Percentiles rank a stretch among this genome's conserved stretches.
These are phyloP conservation scores for Blepharisma japonicum DNA, from an alignment of 73 alveolate species.

Conservation along the genomic window DNA sequence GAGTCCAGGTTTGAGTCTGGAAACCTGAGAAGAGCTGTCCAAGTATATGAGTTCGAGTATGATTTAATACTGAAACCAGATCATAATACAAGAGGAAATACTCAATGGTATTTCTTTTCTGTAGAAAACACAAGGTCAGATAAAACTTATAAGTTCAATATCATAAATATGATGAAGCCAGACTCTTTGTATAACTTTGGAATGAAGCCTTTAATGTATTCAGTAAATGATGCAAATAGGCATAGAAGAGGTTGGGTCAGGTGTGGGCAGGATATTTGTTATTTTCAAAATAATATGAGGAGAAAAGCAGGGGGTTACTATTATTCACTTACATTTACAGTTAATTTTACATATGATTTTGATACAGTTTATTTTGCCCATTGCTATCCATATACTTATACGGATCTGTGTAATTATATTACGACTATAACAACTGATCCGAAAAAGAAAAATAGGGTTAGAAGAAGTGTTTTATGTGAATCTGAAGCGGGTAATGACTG, in stretches of 20 bases:
- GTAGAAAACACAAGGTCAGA: conserved; percentile 81
- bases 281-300: conserved; percentile 70
- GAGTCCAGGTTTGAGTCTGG: conserved; percentile 96
- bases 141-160: conserved; percentile 78
- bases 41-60: conserved; percentile 81
- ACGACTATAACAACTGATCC: conserved; percentile 69
- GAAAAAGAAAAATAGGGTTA: conserved; percentile 43
- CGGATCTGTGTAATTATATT: conserved; percentile 87
- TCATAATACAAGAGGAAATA: conserved; percentile 97
- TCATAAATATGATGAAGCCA: conserved; percentile 98
- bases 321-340: conserved; percentile 95
- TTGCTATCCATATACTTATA: conserved; percentile 97
- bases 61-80: conserved; percentile 96
- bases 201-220: conserved; percentile 80
- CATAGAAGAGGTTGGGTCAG: conserved; percentile 73
- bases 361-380: conserved; percentile 98
- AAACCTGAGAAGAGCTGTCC: conserved; percentile 86
- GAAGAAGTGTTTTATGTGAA: conserved; percentile 70
- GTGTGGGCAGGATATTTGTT: conserved; percentile 83
- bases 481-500: conserved; percentile 76
- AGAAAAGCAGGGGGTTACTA: conserved; percentile 50
- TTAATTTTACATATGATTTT: conserved; percentile 85
- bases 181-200: conserved; percentile 92
- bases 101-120: conserved; percentile 98
- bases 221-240: conserved; percentile 51